These are phyloP conservation scores for Westerdykella sp. DNA, from an alignment of 2,329 filamentous ascomycete genomes.

Conservation along the genomic window DNA sequence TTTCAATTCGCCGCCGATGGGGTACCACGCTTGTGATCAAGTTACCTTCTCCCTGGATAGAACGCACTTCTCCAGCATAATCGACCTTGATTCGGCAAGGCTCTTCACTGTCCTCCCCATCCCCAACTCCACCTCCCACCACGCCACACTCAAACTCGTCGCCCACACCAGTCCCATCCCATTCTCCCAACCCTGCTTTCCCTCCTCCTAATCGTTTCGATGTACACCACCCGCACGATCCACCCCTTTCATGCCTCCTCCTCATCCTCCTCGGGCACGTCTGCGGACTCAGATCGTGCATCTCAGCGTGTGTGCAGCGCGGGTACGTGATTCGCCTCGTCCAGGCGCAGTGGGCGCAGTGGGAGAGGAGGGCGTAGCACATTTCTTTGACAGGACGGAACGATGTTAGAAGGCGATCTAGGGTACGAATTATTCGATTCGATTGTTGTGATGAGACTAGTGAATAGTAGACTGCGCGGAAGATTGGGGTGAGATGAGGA, in stretches of 20 bases:
- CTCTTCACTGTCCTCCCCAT: neutral
- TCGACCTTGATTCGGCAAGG: too few relatives aligned
- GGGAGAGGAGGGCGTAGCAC: constrained; percentile 22
- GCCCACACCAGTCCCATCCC: constrained; percentile 8
- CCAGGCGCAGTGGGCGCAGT: constrained; percentile 14
- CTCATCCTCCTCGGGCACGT: constrained; percentile 24
- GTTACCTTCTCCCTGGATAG: too few relatives aligned
- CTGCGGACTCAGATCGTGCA: constrained; percentile 12
- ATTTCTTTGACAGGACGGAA: constrained; percentile 6
- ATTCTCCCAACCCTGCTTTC: neutral
- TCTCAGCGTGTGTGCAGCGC: constrained; percentile 17
- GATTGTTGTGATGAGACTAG: too few relatives aligned
- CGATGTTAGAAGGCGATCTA: too few relatives aligned
- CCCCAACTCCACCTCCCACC: neutral
- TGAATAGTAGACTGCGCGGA: too few relatives aligned
- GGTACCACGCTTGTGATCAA: too few relatives aligned
- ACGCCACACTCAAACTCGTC: constrained; percentile 14
- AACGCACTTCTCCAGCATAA: too few relatives aligned
- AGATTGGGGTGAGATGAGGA: too few relatives aligned
- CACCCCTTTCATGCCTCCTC: constrained; percentile 2
- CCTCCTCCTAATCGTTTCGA: neutral
- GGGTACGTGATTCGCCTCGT: constrained; percentile 12
- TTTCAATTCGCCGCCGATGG: too few relatives aligned
- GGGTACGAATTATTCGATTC: too few relatives aligned
- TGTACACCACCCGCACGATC: constrained; percentile 3